Base-by-base conservation (phyloP, 2,329 filamentous ascomycete species). In the Neoascochyta sp. region DNA sequence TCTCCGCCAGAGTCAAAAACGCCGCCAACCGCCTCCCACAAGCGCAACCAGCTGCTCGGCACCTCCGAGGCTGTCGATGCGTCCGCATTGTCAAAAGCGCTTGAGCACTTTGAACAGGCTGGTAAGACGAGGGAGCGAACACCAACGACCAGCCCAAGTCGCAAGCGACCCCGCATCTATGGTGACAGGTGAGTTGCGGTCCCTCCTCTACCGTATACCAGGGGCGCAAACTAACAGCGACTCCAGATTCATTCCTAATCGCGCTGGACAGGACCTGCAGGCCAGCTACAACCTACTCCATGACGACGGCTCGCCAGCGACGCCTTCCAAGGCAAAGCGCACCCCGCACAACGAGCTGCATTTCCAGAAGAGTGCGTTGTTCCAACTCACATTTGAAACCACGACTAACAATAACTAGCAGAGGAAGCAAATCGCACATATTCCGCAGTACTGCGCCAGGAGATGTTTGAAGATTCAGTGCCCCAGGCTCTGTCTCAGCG, bases 401-500 rank as follows among this genome's bases (percentile, higher is more conserved):
- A n/a, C n/a, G n/a, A n/a, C n/a, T n/a, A n/a, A n/a, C n/a, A n/a
- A n/a, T n/a, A n/a, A n/a, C 13, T 51, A 80, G 89, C 85, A 27
- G 89, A 95, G 66, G 88, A 96, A 73, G 92, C 92, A 26, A 95
- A 98, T 53, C 78, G 85, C 36, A 95, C 86, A 12, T 98, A 90
- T 62, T 93, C 88, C 16, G 83, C 81, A 12, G 70, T 98, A 5
- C 71, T 98, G 33, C 83, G 92, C 34, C 83, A 86, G 29, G 92
- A 98, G 64, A 77, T 98, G 37, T 98, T 98, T 60, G 90, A 95
- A 53, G 79, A 78, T 47, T 86, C 87, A 16, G 81, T 96, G 39
- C 89, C 92, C 7, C 90, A 95, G 61, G 73, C 80, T 18, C 78
- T 85, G 20, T 73, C 83, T 20, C 73, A 81, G 25, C 73, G 73